phyloP scores from a whole-genome alignment of 306 rosid genomes.

The Cucumis sativus region Cucumber_9930_V3 NC_026658.2:17372501-17373000 shows the following conservation, averaged over 20 bases:
- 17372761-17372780: background rate
- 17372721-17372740: background rate
- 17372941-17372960: constrained; percentile 82
- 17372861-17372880: background rate
- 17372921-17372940: constrained; percentile 66
- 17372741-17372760: background rate
- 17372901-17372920: constrained; percentile 77
- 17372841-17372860: background rate
- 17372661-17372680: background rate
- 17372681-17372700: background rate
- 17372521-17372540: background rate
- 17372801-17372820: background rate
- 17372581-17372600: background rate
- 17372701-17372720: background rate
- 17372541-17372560: background rate
- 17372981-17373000: constrained; percentile 89
- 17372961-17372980: constrained; percentile 65
- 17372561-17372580: background rate
- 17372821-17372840: background rate
- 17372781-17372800: background rate
- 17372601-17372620: background rate
- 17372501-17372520: background rate
- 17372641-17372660: background rate
- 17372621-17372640: background rate
- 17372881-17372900: constrained; percentile 94